These are phyloP conservation scores for Geranomyces variabilis DNA, from an alignment of 192 early-diverging fungal genomes.

Conservation along the genomic window DNA sequence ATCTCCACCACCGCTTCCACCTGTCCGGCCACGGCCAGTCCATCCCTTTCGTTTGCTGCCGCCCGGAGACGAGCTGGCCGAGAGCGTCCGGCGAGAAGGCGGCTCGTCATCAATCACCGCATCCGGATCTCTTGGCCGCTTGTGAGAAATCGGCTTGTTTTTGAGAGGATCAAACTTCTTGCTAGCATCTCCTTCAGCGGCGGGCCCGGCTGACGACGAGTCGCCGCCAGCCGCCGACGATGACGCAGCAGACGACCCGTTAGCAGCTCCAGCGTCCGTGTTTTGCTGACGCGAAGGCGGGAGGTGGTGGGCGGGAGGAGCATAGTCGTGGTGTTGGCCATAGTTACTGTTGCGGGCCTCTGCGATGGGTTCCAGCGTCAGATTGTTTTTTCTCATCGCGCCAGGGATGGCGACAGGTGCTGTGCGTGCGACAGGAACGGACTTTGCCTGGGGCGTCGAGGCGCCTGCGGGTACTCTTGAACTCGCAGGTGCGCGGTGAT, in stretches of 20 bases:
- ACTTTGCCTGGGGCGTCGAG: background rate
- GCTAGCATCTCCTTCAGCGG: background rate
- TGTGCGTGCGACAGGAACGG: background rate
- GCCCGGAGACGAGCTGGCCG: slow-evolving; percentile 8
- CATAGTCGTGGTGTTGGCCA: background rate
- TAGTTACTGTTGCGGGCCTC: background rate
- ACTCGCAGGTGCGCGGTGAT: background rate
- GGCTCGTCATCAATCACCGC: background rate
- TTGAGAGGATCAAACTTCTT: background rate
- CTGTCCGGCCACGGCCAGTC: background rate
- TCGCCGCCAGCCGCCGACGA: background rate
- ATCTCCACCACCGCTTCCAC: background rate
- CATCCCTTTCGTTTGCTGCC: background rate
- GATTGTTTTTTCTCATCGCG: background rate
- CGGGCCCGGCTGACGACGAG: background rate
- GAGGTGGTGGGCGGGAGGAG: background rate
- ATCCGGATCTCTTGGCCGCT: slow-evolving; percentile 2
- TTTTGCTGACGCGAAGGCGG: background rate
- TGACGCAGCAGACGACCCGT: background rate
- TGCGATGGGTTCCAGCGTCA: background rate
- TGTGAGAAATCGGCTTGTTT: background rate
- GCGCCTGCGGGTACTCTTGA: background rate
- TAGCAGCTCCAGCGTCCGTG: no score
- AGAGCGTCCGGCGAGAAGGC: slow-evolving; percentile 4
- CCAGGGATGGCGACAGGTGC: slow-evolving; percentile 4